Evolutionary conservation across 2,329 filamentous ascomycete species (phyloP), one percentile per base, ranked within the genome.

Genomic region (Epichloe scottii): DNA sequence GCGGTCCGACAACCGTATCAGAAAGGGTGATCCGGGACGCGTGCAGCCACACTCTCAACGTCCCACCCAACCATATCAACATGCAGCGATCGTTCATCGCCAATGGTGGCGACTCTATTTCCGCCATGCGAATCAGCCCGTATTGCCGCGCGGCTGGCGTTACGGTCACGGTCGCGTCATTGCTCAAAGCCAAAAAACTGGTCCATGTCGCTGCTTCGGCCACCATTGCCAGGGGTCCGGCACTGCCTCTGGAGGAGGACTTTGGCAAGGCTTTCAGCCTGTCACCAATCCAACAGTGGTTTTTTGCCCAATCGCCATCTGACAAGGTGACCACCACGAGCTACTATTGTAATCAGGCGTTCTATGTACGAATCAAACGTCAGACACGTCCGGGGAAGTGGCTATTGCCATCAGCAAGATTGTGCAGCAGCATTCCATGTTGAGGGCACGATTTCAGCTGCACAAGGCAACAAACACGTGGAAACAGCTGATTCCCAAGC

Each of bases 51-150:
- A 40, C 48, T 35, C 47, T 54, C 17, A 54, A 54, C 17, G 21
- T 52, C 17, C 47, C 50, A 15, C 11, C 35, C 2, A 30, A 50
- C 5, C 21, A 26, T n/a, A 40, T 54, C 23, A 52, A 50, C 5
- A 40, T 54, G 41, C 35, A 54, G 35, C 35, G 48, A 41, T 54
- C 53, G 0, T 54, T 54, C 33, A 54, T 54, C 39, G 50, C 53
- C 3, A 52, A 52, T 35, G 47, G 50, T 33, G 53, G 53, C 30
- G 53, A 54, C 35, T 54, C 52, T 12, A 54, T 54, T 17, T 54
- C 53, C 17, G 53, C 53, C 12, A 54, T 54, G 53, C 42, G 41
- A 30, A 14, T 41, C 26, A 50, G 49, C 12, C 49, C 49, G 10
- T 46, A 46, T 26, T 50, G 49, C 23, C 49, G 49, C 33, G 35